phyloP scores from a whole-genome alignment of 2,329 filamentous ascomycete species.

The Xylaria sp. region DNA sequence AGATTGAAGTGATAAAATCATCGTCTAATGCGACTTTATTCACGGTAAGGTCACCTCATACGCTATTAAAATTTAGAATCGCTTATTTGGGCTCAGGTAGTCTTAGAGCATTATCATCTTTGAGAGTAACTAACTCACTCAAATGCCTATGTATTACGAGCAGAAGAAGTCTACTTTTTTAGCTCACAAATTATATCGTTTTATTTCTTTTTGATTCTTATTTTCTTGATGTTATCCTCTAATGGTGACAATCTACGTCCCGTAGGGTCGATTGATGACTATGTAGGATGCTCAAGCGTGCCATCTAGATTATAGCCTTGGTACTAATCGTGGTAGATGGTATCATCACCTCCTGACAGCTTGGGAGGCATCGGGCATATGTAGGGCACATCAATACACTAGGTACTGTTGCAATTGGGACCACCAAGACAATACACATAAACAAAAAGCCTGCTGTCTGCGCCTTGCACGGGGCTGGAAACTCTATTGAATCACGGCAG shows the following conservation, averaged over 20 bases:
- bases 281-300: conserved; percentile 24
- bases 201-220: neutral
- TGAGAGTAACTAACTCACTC: neutral
- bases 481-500: conserved; percentile 32
- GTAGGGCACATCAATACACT: conserved; percentile 16
- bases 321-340: conserved; percentile 17
- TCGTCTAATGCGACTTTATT: conserved; percentile 10
- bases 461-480: conserved; percentile 29
- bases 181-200: neutral
- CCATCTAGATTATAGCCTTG: conserved; percentile 25
- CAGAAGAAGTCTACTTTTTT: neutral
- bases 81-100: neutral
- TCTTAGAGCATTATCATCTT: neutral
- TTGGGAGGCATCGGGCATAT: conserved; percentile 28
- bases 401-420: conserved; percentile 14
- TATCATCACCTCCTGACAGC: conserved; percentile 26
- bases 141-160: neutral
- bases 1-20: neutral
- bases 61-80: neutral
- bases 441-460: conserved; percentile 19
- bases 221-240: neutral
- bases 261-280: conserved; percentile 10
- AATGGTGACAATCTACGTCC: conserved; percentile 13
- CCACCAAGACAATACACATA: conserved; percentile 9
- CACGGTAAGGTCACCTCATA: neutral